These are phyloP conservation scores for Puccinia sorghi DNA, from an alignment of 1,284 basidiomycete genomes.

Conservation along the genomic window DNA sequence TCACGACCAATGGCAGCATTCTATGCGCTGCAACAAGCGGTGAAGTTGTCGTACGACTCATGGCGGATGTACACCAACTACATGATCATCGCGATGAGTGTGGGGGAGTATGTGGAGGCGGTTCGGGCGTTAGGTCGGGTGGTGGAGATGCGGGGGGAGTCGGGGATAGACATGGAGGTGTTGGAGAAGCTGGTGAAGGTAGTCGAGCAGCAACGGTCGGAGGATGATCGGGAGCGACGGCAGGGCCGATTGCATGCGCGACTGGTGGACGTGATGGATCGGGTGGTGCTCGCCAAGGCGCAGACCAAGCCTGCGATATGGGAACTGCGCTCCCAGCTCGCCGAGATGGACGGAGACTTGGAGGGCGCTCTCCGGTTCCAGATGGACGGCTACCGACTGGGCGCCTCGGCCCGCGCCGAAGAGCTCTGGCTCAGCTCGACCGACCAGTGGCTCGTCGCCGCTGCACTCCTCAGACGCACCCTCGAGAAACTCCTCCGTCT, in stretches of 20 bases:
- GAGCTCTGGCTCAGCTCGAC: neutral
- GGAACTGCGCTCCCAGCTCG: slow-evolving; percentile 71
- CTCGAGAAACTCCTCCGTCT: neutral
- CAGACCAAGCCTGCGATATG: slow-evolving; percentile 65
- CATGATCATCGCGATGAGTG: slow-evolving; percentile 89
- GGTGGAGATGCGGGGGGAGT: slow-evolving; percentile 73
- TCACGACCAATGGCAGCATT: slow-evolving; percentile 67
- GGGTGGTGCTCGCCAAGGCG: slow-evolving; percentile 68
- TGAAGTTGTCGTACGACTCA: slow-evolving; percentile 80
- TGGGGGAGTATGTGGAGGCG: slow-evolving; percentile 86
- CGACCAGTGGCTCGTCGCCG: slow-evolving; percentile 6
- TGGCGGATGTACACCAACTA: slow-evolving; percentile 99
- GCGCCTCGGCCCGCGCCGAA: slow-evolving; percentile 69
- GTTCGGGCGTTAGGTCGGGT: slow-evolving; percentile 78
- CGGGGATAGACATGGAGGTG: slow-evolving; percentile 79
- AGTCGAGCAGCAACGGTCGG: slow-evolving; percentile 62
- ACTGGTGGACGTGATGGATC: slow-evolving; percentile 65
- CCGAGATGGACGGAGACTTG: slow-evolving; percentile 67
- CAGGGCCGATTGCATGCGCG: slow-evolving; percentile 63
- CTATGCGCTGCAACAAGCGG: slow-evolving; percentile 86
- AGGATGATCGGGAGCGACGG: slow-evolving; percentile 53
- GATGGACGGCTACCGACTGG: slow-evolving; percentile 76
- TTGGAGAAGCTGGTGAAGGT: slow-evolving; percentile 83
- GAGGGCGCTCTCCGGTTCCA: slow-evolving; percentile 70
- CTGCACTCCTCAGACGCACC: neutral